Percentiles rank a stretch among this genome's conserved stretches.
These are phyloP conservation scores for Venturia effusa DNA, from an alignment of 2,329 filamentous ascomycete species.

Conservation along the genomic window DNA sequence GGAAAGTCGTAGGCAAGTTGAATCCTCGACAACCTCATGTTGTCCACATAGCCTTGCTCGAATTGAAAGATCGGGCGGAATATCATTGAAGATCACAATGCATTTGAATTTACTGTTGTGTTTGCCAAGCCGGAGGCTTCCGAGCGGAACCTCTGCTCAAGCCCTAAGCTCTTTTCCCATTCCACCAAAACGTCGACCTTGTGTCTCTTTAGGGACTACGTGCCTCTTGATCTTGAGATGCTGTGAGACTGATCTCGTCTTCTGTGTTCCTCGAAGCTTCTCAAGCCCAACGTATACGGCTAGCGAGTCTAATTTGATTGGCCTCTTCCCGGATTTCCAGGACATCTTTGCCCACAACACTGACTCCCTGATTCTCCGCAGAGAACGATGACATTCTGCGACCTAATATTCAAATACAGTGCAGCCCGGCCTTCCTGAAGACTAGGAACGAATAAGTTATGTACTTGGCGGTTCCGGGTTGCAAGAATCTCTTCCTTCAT, in stretches of 20 bases:
- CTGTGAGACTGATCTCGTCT: slow-evolving; percentile 82
- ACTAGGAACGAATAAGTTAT: slow-evolving; percentile 99
- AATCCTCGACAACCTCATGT: too few relatives aligned
- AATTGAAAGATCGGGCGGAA: too few relatives aligned
- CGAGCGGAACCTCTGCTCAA: background rate
- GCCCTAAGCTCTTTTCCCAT: background rate
- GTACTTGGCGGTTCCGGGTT: slow-evolving; percentile 99
- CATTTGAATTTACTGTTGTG: too few relatives aligned
- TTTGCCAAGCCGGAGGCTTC: background rate
- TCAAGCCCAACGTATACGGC: slow-evolving; percentile 46
- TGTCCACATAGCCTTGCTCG: too few relatives aligned
- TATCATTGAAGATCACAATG: too few relatives aligned
- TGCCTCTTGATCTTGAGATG: too few relatives aligned
- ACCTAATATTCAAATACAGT: slow-evolving; percentile 57
- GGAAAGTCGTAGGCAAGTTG: too few relatives aligned
- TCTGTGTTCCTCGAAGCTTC: slow-evolving; percentile 96
- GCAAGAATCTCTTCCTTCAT: slow-evolving; percentile 32
- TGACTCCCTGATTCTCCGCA: slow-evolving; percentile 56
- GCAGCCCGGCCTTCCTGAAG: slow-evolving; percentile 62
- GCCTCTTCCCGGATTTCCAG: slow-evolving; percentile 21
- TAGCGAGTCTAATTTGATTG: background rate
- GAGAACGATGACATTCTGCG: background rate
- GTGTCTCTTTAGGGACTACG: slow-evolving; percentile 94
- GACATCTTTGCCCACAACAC: slow-evolving; percentile 80
- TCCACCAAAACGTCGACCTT: too few relatives aligned